Evolutionary conservation across 345 rosid species (phyloP).

Genomic region (Gossypium longicalyx): DNA sequence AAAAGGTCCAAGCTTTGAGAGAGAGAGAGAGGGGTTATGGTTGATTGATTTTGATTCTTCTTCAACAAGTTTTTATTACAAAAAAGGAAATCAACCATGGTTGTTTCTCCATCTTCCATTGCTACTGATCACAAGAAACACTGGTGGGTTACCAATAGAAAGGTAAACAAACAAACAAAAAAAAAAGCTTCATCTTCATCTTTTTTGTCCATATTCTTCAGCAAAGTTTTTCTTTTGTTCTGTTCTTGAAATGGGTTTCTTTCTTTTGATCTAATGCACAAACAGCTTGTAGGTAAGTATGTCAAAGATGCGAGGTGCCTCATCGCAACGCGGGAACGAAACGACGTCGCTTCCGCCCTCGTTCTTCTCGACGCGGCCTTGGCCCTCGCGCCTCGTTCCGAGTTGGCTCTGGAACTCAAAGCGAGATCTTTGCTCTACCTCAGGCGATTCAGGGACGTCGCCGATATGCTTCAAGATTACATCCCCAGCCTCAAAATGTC

Average conservation of each 20-base stretch:
- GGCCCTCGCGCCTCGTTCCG: constrained; percentile 61
- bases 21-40: constrained; percentile 16
- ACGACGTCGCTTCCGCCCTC: constrained; percentile 61
- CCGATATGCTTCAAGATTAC: constrained; percentile 79
- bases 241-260: background rate
- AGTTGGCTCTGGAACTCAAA: constrained; percentile 63
- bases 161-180: constrained; percentile 34
- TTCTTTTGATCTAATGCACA: background rate
- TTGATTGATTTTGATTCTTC: constrained; percentile 25
- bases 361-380: constrained; percentile 75
- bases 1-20: constrained; percentile 28
- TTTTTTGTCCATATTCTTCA: background rate
- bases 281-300: constrained; percentile 66
- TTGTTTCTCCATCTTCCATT: constrained; percentile 34
- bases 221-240: background rate
- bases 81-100: constrained; percentile 30
- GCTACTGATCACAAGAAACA: constrained; percentile 42
- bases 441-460: constrained; percentile 59
- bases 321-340: constrained; percentile 56
- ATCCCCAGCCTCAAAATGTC: constrained; percentile 63
- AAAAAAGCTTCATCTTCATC: background rate
- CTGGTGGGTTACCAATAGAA: constrained; percentile 89
- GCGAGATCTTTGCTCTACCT: constrained; percentile 63
- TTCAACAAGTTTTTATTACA: constrained; percentile 8
- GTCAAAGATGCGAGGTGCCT: constrained; percentile 65